Percentiles rank a stretch among this genome's conserved stretches.
These are phyloP conservation scores for Sordariomycetes sp. DNA, from an alignment of 2,329 filamentous ascomycete species.

Conservation along the genomic window DNA sequence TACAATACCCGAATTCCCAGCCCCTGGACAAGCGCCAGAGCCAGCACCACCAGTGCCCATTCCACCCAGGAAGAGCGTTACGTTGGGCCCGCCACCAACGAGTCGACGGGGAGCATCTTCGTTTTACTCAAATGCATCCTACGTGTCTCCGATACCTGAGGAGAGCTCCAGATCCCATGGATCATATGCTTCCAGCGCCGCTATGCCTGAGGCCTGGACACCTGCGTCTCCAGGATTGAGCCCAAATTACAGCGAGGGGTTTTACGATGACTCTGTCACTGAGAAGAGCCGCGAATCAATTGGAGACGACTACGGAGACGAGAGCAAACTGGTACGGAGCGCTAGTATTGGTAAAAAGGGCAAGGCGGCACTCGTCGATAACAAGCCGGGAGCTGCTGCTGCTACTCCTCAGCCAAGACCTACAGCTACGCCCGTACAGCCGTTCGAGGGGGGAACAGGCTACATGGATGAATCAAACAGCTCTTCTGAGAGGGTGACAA, in stretches of 20 bases:
- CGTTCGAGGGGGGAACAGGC: constrained; percentile 33
- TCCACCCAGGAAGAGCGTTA: constrained; percentile 37
- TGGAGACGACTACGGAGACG: constrained; percentile 41
- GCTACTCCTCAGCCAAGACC: constrained; percentile 12
- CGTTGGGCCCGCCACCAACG: constrained; percentile 51
- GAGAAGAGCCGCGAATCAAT: constrained; percentile 32
- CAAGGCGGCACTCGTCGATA: constrained; percentile 45
- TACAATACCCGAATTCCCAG: constrained; percentile 51
- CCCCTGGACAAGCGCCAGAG: constrained; percentile 18
- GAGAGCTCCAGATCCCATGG: constrained; percentile 51
- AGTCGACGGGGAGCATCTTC: constrained; percentile 52
- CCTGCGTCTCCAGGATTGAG: constrained; percentile 31
- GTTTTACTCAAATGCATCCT: constrained; percentile 57
- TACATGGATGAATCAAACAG: constrained; percentile 37
- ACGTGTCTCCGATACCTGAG: constrained; percentile 68
- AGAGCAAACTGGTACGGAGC: constrained; percentile 48
- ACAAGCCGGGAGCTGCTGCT: constrained; percentile 10
- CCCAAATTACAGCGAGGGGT: constrained; percentile 35
- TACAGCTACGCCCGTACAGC: constrained; percentile 25
- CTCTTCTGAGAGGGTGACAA: constrained; percentile 31
- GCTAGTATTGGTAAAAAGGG: constrained; percentile 53
- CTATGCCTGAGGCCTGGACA: constrained; percentile 61
- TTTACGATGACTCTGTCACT: constrained; percentile 38
- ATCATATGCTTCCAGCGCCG: constrained; percentile 64
- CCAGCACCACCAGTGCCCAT: constrained; percentile 12